Conservation (phyloP, 2,329 filamentous ascomycete species). For the Paramyrothecium sp. region DNA sequence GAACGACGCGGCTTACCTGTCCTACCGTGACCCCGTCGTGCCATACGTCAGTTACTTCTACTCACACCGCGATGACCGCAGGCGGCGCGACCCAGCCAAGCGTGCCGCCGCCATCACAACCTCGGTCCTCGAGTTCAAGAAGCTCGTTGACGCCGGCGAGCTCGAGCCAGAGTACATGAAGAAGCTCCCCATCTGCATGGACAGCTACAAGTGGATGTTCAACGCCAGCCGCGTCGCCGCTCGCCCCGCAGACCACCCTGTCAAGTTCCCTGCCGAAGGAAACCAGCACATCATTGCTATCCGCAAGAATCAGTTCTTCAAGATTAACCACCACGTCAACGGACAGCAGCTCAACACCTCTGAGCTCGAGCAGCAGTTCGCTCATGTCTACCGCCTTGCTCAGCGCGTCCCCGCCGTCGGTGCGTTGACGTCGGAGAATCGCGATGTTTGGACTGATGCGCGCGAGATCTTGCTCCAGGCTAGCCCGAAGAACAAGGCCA, state of each 20-base stretch:
- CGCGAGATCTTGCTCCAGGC: conserved; percentile 72
- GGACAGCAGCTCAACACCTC: conserved; percentile 84
- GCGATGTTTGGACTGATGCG: conserved; percentile 88
- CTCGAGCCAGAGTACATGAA: conserved; percentile 99
- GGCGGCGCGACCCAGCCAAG: conserved; percentile 83
- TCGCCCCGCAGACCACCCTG: conserved; percentile 75
- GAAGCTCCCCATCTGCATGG: conserved; percentile 96
- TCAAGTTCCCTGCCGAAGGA: conserved; percentile 72
- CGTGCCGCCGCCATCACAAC: conserved; percentile 88
- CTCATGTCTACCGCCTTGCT: conserved; percentile 75
- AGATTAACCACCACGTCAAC: conserved; percentile 76
- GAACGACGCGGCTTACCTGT: conserved; percentile 92
- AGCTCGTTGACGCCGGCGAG: conserved; percentile 76
- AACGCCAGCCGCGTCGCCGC: conserved; percentile 85
- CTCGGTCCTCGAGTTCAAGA: conserved; percentile 89
- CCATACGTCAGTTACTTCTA: conserved; percentile 99
- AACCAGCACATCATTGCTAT: conserved; percentile 88
- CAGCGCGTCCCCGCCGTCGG: conserved; percentile 75
- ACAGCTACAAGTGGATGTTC: conserved; percentile 99
- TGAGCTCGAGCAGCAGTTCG: conserved; percentile 89
- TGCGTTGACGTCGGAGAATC: conserved; percentile 84
- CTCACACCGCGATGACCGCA: conserved; percentile 91
- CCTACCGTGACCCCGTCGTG: conserved; percentile 91
- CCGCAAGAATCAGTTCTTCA: conserved; percentile 98
- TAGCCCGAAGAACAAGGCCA: conserved; percentile 74